phyloP scores from a whole-genome alignment of 495 filamentous ascomycete species.

The Penicillium psychrofluorescens region DNA sequence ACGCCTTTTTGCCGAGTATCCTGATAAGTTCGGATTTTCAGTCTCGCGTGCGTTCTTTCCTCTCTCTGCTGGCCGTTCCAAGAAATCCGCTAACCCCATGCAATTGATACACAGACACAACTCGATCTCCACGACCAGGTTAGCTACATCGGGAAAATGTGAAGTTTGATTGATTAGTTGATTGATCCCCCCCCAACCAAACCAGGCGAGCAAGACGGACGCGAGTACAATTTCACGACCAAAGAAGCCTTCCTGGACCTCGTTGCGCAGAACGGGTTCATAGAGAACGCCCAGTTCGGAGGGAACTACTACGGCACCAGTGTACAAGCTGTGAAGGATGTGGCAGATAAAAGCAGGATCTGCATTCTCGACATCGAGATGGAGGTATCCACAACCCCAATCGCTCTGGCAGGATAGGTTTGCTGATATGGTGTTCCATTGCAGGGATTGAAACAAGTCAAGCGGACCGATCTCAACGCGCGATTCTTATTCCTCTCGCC shows the following conservation, averaged over 20 bases:
- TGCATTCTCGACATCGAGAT: slow-evolving; percentile 77
- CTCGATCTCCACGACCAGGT: slow-evolving; percentile 61
- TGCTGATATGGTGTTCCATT: slow-evolving; percentile 64
- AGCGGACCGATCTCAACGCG: slow-evolving; percentile 63
- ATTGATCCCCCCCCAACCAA: no score
- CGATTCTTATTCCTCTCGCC: slow-evolving; percentile 84
- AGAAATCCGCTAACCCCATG: no score
- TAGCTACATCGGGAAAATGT: no score
- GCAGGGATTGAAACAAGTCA: slow-evolving; percentile 90
- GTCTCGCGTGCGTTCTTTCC: slow-evolving; percentile 48
- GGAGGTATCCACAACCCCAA: slow-evolving; percentile 53
- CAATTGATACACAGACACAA: slow-evolving; percentile 50
- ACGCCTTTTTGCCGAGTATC: slow-evolving; percentile 59
- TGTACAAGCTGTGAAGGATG: slow-evolving; percentile 65
- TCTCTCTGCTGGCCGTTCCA: no score
- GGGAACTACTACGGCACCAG: slow-evolving; percentile 85
- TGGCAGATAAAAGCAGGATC: slow-evolving; percentile 49
- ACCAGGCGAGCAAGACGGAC: slow-evolving; percentile 58
- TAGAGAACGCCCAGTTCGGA: slow-evolving; percentile 86
- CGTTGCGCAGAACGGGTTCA: slow-evolving; percentile 64
- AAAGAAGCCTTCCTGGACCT: slow-evolving; percentile 63
- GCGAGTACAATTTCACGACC: slow-evolving; percentile 75
- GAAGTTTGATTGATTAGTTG: no score
- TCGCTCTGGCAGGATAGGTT: no score
- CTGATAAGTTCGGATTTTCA: slow-evolving; percentile 71